Base-by-base conservation (phyloP, 1,284 basidiomycete species). In the Sporisorium scitamineum region DNA sequence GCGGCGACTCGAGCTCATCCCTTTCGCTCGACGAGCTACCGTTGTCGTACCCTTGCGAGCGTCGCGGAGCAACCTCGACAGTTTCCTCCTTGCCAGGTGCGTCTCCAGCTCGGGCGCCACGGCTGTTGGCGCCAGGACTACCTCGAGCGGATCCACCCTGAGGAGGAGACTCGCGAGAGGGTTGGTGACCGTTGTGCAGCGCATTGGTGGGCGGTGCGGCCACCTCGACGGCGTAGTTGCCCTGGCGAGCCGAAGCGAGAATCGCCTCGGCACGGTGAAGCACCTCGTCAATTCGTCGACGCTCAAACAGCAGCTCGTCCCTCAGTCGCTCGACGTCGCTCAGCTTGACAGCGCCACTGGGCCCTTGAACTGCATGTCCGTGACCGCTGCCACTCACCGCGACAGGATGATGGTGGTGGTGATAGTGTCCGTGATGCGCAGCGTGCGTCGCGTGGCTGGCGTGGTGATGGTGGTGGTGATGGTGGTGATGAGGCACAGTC, bases 291-390 rank as follows among this genome's bases (percentile, higher is more conserved):
- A 84, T 65, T 5, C 80, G 70, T 20, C 59, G 61, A 45, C 76
- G 70, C 62, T 82, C 83, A 13, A 65, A n/a, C 20, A 81, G 50
- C 51, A 84, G 67, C 52, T 84, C 81, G 42, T 79, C 70, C 9
- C 78, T 69, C 32, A 81, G 61, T 24, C 70, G 72, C 54, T 83
- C 83, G 1, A 84, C 65, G 24, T 81, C 81, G n/a, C 68, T 52
- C 13, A 71, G 37, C 63, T 74, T 71, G 42, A 44, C 56, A 13
- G 44, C 37, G 2, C 62, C 69, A 16, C 31, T 32, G 8, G 58
- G 7, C 14, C 26, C 44, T 26, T 26, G 61, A 7, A 39, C 54
- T 11, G 59, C 47, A 37, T 73, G 70, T 20, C 59, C 53, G 31
- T 65, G 65, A 16, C 54, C 41, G 53, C 50, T 59, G 55, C 16